Percentiles rank a stretch among this genome's conserved stretches.
Conservation (phyloP, 164 flowering plant genomes). For the Brasenia schreberi region DNA sequence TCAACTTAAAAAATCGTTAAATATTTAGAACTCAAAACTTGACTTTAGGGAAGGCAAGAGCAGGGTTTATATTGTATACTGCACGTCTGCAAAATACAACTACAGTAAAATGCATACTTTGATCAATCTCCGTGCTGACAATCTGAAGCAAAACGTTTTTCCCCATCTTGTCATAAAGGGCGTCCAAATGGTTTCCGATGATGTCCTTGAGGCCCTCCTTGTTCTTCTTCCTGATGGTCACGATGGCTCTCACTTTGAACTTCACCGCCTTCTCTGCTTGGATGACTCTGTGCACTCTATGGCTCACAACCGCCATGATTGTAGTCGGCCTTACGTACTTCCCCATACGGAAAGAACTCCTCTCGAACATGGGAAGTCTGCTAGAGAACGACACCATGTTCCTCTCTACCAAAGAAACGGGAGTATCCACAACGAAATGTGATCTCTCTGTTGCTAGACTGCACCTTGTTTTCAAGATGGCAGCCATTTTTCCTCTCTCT, state of each 20-base stretch:
- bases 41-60: too few relatives aligned
- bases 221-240: slow-evolving; percentile 75
- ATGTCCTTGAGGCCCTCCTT: slow-evolving; percentile 76
- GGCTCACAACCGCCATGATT: slow-evolving; percentile 48
- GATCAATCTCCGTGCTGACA: slow-evolving; percentile 63
- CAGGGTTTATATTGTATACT: too few relatives aligned
- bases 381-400: neutral
- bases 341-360: slow-evolving; percentile 10
- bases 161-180: slow-evolving; percentile 66
- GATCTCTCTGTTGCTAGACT: neutral
- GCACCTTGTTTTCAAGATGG: neutral
- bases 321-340: slow-evolving; percentile 5
- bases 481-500: neutral
- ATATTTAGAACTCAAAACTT: too few relatives aligned
- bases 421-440: neutral
- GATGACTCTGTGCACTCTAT: slow-evolving; percentile 17
- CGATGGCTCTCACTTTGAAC: slow-evolving; percentile 72
- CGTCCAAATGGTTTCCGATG: slow-evolving; percentile 55
- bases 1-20: too few relatives aligned
- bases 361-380: neutral
- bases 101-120: slow-evolving; percentile 24
- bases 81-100: too few relatives aligned
- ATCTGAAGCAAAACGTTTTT: slow-evolving; percentile 69
- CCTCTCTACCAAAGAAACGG: neutral
- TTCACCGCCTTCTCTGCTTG: slow-evolving; percentile 38